Base-by-base conservation (phyloP, 257 asterid species). In the Solanum chmielewskii region DNA sequence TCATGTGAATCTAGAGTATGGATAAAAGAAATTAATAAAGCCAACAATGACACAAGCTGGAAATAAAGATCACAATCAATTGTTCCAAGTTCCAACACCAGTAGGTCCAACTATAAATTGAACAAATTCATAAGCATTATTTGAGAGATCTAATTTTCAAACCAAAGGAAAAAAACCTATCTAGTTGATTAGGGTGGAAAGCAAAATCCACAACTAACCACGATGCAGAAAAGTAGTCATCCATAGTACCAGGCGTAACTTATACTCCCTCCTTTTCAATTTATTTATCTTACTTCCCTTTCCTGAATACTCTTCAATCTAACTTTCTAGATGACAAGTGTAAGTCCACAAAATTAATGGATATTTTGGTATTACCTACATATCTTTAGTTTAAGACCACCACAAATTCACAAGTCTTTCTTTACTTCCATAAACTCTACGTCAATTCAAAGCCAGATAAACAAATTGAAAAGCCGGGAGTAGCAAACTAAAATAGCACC, bases 1-100 rank as follows among this genome's bases (percentile, higher is more conserved):
- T 88, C 94, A 64, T 89, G 74, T 59, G 93, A 88, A 90, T 87
- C 98, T 92, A 78, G 9, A 45, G 25, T 18, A 78, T 45, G 16
- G 27, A 78, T 45, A 45, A 45, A 78, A 45, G 23, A 45, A 13
- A 31, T 45, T 78, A 78, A 78, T 45, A 27, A 45, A 45, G 2
- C 66, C 66, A 78, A 45, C 62, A 78, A 45, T 29, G 16, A 78
- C 4, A 16, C 42, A 78, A 45, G 41, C 16, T 15, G 84, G 84
- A 45, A 78, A 49, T 78, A 78, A 45, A 1, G 11, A 25, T 44
- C 64, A 44, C 41, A 77, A 42, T 77, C 64, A 77, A 8, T 12
- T 77, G 84, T 77, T 77, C 23, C 66, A 78, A 27, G 39, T 77
- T 77, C 62, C 64, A 45, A 45, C 41, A 78, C n/a, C 66, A 7